Base-by-base conservation (phyloP, 768 basidiomycete species). In the Hericium alpestre region DNA sequence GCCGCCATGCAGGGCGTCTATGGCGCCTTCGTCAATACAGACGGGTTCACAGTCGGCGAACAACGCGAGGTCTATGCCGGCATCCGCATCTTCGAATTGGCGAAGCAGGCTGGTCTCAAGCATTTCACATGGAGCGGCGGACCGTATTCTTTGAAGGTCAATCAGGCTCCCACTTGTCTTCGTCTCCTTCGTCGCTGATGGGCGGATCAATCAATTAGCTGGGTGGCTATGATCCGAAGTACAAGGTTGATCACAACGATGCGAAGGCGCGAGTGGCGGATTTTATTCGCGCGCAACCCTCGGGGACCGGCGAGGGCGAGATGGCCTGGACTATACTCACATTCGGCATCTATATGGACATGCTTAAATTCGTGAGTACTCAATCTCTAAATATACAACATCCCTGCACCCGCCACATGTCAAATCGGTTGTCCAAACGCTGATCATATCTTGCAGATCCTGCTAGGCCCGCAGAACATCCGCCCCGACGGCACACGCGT, bases 61-160 rank as follows among this genome's bases (percentile, higher is more conserved):
- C 38, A 56, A 23, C 51, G 49, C 2, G 63, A 64, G 47, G 49
- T 61, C 20, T 61, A 56, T 43, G 54, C 59, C 38, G 62, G 56
- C 12, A 54, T 64, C 27, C 48, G 59, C 10, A 64, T 64, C 46
- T 64, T 58, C 27, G 63, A 64, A 41, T 25, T 58, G 13, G 59
- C 59, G 27, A 56, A 59, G 25, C 59, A 62, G 39, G 49, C 48
- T 4, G 60, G 51, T 7, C 55, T 54, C n/a, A 46, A 46, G 20
- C 63, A 64, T 56, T 64, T 53, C 55, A 53, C 63, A 10, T 64
- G 63, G 63, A 57, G 63, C 53, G 58, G 56, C 52, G 27, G 38
- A 55, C 53, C 61, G 48, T 23, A 61, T 53, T 25, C 50, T 11
- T 27, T 51, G 23, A 51, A 51, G 23, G 50, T 51, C 9, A n/a